Conservation (phyloP, 1,139 yeast genomes). For the Scheffersomyces illinoinensis region DNA sequence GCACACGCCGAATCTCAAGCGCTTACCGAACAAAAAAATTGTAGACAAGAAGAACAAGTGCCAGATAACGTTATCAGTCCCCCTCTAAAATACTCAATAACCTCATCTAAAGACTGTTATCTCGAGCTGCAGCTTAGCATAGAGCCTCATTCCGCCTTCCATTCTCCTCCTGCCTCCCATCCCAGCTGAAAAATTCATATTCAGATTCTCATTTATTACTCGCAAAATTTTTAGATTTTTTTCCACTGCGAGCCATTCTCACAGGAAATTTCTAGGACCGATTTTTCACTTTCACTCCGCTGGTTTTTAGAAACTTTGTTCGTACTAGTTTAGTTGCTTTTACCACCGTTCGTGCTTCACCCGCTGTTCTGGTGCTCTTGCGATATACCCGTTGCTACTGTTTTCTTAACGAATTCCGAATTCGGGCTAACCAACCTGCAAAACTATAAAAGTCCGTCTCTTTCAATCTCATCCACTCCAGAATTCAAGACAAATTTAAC, state of each 20-base stretch:
- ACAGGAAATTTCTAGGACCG: background rate
- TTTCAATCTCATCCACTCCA: background rate
- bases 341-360: background rate
- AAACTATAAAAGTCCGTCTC: background rate
- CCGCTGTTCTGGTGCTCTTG: background rate
- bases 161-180: background rate
- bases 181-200: background rate
- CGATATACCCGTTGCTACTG: background rate
- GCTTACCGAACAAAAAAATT: background rate
- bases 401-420: background rate
- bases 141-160: background rate
- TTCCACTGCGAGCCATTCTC: background rate
- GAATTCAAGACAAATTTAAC: constrained; percentile 1
- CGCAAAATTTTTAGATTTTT: background rate
- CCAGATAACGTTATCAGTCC: background rate
- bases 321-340: background rate
- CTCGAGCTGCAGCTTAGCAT: background rate
- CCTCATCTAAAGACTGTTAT: background rate
- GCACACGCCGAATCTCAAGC: background rate
- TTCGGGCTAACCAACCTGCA: background rate
- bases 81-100: background rate
- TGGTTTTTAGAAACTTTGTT: background rate
- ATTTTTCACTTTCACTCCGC: background rate
- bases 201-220: background rate
- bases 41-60: background rate